Evolutionary conservation across 169 alveolate genomes (phyloP).

Genomic region (Plasmodium vivax): DNA sequence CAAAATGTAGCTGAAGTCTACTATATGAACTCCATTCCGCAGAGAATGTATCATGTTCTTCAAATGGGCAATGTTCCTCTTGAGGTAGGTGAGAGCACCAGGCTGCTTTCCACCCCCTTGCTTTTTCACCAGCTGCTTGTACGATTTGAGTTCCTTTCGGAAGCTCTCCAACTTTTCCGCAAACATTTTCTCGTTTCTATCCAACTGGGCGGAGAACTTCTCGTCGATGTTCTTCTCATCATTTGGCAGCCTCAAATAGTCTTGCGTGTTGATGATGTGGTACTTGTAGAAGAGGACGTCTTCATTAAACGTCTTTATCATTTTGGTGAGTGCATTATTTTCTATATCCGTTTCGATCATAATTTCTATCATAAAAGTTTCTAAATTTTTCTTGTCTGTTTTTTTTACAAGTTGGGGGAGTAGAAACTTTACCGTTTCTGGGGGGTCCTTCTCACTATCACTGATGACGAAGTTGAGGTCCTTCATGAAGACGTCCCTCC

Average conservation of each 20-base stretch:
- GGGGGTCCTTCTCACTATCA: slow-evolving; percentile 1
- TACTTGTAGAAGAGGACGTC: background rate
- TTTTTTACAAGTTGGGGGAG: background rate
- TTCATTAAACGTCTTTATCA: background rate
- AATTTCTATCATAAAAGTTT: background rate
- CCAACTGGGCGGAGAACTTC: background rate
- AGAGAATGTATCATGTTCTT: background rate
- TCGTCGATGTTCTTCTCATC: slow-evolving; percentile 8
- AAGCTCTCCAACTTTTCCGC: background rate
- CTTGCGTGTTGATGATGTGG: background rate
- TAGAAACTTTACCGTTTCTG: slow-evolving; percentile 11
- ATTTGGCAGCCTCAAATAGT: background rate
- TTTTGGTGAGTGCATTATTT: slow-evolving; percentile 4
- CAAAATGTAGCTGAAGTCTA: slow-evolving; percentile 20
- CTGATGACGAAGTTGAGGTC: slow-evolving; percentile 29
- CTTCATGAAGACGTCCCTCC: background rate
- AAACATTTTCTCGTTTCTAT: background rate
- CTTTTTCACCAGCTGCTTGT: background rate
- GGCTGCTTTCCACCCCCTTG: background rate
- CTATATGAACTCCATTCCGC: background rate
- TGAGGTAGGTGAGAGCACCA: background rate
- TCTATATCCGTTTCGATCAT: slow-evolving; percentile 9
- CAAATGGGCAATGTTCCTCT: slow-evolving; percentile 29
- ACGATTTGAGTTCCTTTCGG: background rate
- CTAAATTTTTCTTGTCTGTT: background rate